Conservation (phyloP, 495 filamentous ascomycete genomes). For the Penicillium herquei region DNA sequence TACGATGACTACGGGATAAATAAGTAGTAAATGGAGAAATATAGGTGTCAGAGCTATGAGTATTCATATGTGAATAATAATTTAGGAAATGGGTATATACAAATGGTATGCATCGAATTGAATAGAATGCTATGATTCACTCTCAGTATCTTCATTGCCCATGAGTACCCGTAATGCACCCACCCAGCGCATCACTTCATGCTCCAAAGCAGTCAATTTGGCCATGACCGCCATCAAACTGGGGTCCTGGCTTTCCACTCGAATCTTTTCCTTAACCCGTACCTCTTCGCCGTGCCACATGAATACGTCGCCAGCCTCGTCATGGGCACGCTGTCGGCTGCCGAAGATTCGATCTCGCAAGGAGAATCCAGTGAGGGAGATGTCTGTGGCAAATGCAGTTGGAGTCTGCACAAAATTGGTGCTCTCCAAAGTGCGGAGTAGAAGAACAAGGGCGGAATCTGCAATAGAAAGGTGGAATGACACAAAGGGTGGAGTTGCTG, state of each 20-base stretch:
- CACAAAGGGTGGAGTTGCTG: constrained; percentile 56
- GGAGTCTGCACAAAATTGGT: constrained; percentile 58
- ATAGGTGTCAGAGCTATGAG: not conserved
- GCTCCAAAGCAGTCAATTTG: constrained; percentile 79
- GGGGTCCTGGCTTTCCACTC: constrained; percentile 89
- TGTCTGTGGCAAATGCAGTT: constrained; percentile 53
- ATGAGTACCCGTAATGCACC: constrained; percentile 77
- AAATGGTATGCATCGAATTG: no score
- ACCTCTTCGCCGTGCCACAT: constrained; percentile 68
- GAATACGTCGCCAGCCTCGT: constrained; percentile 77
- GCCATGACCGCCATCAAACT: constrained; percentile 82
- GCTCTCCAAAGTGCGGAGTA: constrained; percentile 75
- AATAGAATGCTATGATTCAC: constrained; percentile 23
- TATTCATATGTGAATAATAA: not conserved
- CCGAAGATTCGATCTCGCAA: constrained; percentile 56
- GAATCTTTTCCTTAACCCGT: constrained; percentile 82
- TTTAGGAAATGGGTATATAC: not conserved
- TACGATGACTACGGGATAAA: no score
- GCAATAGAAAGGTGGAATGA: constrained; percentile 75
- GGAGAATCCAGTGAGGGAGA: constrained; percentile 55
- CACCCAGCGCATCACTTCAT: constrained; percentile 66
- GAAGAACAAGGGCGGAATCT: constrained; percentile 74
- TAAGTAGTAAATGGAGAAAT: no score
- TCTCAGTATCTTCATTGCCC: constrained; percentile 56
- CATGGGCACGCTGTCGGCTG: constrained; percentile 63